A percentile compares a stretch with the other conserved stretches of the same genome.
These are phyloP conservation scores for Gossypium sturtianum DNA, from an alignment of 345 rosid genomes.

Conservation along the genomic window DNA sequence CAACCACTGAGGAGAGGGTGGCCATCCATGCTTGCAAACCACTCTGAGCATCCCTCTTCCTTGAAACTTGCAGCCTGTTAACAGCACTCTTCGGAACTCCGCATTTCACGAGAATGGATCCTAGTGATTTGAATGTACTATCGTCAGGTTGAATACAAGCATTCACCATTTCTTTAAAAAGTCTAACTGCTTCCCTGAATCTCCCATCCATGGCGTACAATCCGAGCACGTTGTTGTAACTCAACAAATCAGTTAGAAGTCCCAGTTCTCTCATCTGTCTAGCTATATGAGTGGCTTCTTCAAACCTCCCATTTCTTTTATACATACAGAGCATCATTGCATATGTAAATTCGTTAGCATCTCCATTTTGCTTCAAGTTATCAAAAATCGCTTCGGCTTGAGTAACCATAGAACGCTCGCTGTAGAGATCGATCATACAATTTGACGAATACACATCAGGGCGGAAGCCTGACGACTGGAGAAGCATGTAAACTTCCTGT, in stretches of 20 bases:
- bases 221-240: constrained; percentile 62
- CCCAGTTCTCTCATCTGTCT: constrained; percentile 59
- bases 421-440: constrained; percentile 84
- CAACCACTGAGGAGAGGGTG: constrained; percentile 49
- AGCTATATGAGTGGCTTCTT: constrained; percentile 62
- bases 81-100: constrained; percentile 65
- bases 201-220: constrained; percentile 69
- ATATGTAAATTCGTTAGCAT: constrained; percentile 71
- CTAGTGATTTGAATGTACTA: constrained; percentile 58
- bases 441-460: constrained; percentile 65
- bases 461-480: constrained; percentile 29
- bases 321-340: constrained; percentile 86
- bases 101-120: constrained; percentile 51
- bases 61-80: constrained; percentile 37
- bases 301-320: constrained; percentile 63
- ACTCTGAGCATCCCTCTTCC: constrained; percentile 40
- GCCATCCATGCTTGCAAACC: constrained; percentile 55
- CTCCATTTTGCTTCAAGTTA: constrained; percentile 50
- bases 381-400: constrained; percentile 57
- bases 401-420: constrained; percentile 62
- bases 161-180: constrained; percentile 63
- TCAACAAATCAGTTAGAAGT: constrained; percentile 51
- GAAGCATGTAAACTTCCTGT: constrained; percentile 55
- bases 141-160: constrained; percentile 52
- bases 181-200: constrained; percentile 49